A percentile compares a stretch with the other conserved stretches of the same genome.
Conservation (phyloP, 768 basidiomycete genomes). For the Calocybe cyanea region DNA sequence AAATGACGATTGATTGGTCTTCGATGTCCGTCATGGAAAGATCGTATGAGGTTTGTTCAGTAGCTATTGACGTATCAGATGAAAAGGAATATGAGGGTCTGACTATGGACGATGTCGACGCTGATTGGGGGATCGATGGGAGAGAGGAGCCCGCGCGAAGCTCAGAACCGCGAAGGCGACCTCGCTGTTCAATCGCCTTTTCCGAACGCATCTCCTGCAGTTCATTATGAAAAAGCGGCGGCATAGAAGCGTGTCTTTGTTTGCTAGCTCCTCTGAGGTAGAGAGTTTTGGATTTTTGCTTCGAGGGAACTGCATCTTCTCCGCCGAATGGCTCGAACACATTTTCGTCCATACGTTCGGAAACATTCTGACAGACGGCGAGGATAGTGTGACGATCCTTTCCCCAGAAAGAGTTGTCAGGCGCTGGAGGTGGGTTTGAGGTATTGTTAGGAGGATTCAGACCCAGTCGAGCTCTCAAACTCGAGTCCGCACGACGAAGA, state of each 20-base stretch:
- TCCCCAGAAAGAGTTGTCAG: conserved; percentile 11
- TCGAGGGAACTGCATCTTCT: neutral
- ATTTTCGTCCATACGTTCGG: conserved; percentile 29
- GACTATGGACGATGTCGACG: conserved; percentile 5
- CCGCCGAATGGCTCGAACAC: conserved; percentile 10
- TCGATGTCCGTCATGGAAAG: conserved; percentile 7
- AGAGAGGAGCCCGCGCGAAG: no score
- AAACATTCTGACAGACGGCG: conserved; percentile 30
- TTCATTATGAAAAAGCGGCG: neutral
- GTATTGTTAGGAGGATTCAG: neutral
- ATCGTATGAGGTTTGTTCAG: conserved; percentile 3
- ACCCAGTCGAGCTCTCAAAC: conserved; percentile 1
- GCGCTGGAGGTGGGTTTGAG: conserved; percentile 11
- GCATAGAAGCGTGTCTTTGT: conserved; percentile 1
- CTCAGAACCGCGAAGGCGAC: no score
- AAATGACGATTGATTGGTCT: neutral
- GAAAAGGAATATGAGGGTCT: conserved; percentile 4
- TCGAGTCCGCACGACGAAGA: conserved; percentile 6
- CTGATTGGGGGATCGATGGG: neutral
- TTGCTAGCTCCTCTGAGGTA: neutral
- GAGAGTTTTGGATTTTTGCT: conserved; percentile 5
- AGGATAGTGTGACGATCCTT: conserved; percentile 19
- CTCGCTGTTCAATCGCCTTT: conserved; percentile 12
- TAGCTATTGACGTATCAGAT: conserved; percentile 5
- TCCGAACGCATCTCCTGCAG: conserved; percentile 1